Evolutionary conservation across 2,329 filamentous ascomycete genomes (phyloP).

Genomic region (Neonectria faginata): DNA sequence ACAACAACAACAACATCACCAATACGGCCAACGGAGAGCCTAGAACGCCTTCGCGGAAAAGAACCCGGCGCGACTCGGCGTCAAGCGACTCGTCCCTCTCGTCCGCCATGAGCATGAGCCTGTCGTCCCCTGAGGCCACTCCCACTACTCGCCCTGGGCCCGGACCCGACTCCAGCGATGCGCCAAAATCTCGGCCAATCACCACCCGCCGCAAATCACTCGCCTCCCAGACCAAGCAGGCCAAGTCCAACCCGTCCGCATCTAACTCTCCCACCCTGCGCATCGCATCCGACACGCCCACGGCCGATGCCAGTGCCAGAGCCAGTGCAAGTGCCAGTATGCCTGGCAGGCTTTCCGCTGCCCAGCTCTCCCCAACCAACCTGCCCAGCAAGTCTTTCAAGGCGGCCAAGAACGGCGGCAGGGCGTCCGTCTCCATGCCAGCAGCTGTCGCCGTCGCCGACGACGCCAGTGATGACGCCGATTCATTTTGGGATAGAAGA

Average conservation of each 20-base stretch:
- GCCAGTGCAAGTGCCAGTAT: slow-evolving; percentile 50
- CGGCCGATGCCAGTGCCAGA: slow-evolving; percentile 41
- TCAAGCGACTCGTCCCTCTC: slow-evolving; percentile 59
- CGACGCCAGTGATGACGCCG: slow-evolving; percentile 49
- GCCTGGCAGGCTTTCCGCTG: slow-evolving; percentile 54
- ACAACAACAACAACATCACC: too few relatives aligned
- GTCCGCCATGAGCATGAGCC: slow-evolving; percentile 53
- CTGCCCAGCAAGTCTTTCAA: slow-evolving; percentile 45
- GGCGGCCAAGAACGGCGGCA: slow-evolving; percentile 46
- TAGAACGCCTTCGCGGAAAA: slow-evolving; percentile 53
- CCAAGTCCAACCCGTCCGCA: slow-evolving; percentile 53
- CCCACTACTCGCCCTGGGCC: slow-evolving; percentile 39
- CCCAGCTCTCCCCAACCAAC: slow-evolving; percentile 52
- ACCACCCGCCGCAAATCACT: slow-evolving; percentile 55
- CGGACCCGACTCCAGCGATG: slow-evolving; percentile 51
- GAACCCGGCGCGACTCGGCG: slow-evolving; percentile 51
- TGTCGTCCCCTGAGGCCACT: slow-evolving; percentile 54
- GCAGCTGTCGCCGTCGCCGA: slow-evolving; percentile 31
- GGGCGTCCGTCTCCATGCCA: slow-evolving; percentile 41
- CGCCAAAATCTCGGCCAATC: slow-evolving; percentile 56
- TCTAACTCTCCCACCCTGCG: slow-evolving; percentile 50
- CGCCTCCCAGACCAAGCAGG: slow-evolving; percentile 49
- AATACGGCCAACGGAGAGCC: slow-evolving; percentile 33
- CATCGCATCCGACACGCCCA: slow-evolving; percentile 36
- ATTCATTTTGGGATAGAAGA: slow-evolving; percentile 51